phyloP scores from a whole-genome alignment of 768 basidiomycete genomes.

The Collybia sordida region DNA sequence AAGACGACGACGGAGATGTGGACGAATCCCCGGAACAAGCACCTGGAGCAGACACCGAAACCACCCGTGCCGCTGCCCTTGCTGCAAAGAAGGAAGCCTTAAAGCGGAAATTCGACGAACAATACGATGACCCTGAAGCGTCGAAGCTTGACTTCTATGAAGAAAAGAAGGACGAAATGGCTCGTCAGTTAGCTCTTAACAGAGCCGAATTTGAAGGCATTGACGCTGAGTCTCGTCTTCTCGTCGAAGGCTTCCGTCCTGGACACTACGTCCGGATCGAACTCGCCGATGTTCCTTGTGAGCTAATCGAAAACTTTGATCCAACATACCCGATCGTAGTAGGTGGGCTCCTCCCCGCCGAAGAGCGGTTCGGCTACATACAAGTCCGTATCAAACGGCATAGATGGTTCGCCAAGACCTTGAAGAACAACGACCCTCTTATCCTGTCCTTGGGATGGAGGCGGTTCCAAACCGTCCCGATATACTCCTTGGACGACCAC shows the following conservation, averaged over 20 bases:
- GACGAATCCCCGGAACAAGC: constrained; percentile 12
- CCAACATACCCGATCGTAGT: constrained; percentile 88
- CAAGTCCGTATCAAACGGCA: constrained; percentile 97
- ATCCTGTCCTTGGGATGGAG: constrained; percentile 98
- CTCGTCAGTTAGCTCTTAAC: constrained; percentile 80
- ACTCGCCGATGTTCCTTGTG: constrained; percentile 79
- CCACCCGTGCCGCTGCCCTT: constrained; percentile 51
- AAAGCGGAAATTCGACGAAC: constrained; percentile 94
- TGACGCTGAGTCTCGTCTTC: constrained; percentile 71
- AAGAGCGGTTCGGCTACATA: constrained; percentile 90
- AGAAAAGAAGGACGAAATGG: constrained; percentile 89
- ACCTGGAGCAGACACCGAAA: constrained; percentile 23
- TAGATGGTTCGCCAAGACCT: constrained; percentile 86
- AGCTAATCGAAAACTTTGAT: constrained; percentile 92
- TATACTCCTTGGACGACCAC: constrained; percentile 97
- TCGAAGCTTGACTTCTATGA: constrained; percentile 87
- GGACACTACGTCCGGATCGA: constrained; percentile 94
- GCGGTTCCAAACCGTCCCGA: constrained; percentile 91
- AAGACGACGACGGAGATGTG: constrained; percentile 29
- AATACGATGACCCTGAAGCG: constrained; percentile 88
- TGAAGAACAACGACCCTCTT: constrained; percentile 97
- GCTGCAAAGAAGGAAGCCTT: constrained; percentile 87
- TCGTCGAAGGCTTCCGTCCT: constrained; percentile 89
- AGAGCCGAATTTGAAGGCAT: constrained; percentile 81
- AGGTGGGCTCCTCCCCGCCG: constrained; percentile 86